Percentiles rank a stretch among this genome's conserved stretches.
Evolutionary conservation across 176 grass and related monocot species (phyloP).

Genomic region (Eleusine coracana): DNA sequence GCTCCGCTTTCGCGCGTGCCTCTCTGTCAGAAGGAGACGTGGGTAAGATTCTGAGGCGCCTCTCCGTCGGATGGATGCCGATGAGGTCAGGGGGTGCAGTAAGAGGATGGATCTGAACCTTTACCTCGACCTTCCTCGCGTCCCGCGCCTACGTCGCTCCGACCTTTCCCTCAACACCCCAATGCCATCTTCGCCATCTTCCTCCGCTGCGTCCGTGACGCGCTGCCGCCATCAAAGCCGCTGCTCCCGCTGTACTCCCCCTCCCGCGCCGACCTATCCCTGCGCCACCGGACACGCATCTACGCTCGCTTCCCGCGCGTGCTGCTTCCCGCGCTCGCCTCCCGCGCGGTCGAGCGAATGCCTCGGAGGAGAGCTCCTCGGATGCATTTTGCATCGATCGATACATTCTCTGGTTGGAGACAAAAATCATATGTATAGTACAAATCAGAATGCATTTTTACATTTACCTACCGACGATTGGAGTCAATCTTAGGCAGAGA

Average conservation of each 20-base stretch:
- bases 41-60: not conserved
- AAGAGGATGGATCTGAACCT: constrained; percentile 99
- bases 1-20: no score
- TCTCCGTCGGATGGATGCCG: constrained; percentile 57
- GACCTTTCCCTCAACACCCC: constrained; percentile 87
- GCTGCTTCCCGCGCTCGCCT: no score
- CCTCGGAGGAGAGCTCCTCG: no score
- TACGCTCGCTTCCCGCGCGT: no score
- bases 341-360: no score
- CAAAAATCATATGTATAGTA: no score
- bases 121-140: constrained; percentile 80
- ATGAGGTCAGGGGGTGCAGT: constrained; percentile 55
- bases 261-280: constrained; percentile 33
- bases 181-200: constrained; percentile 71
- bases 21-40: no score
- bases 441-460: no score
- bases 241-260: constrained; percentile 38
- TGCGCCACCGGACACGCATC: constrained; percentile 41
- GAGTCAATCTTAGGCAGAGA: no score
- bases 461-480: no score
- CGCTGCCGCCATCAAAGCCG: constrained; percentile 36
- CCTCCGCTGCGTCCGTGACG: constrained; percentile 67
- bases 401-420: no score
- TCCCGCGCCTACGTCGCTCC: constrained; percentile 72
- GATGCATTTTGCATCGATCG: no score